Conservation (phyloP, 2,329 filamentous ascomycete genomes). For the Elsinoe ampelina region DNA sequence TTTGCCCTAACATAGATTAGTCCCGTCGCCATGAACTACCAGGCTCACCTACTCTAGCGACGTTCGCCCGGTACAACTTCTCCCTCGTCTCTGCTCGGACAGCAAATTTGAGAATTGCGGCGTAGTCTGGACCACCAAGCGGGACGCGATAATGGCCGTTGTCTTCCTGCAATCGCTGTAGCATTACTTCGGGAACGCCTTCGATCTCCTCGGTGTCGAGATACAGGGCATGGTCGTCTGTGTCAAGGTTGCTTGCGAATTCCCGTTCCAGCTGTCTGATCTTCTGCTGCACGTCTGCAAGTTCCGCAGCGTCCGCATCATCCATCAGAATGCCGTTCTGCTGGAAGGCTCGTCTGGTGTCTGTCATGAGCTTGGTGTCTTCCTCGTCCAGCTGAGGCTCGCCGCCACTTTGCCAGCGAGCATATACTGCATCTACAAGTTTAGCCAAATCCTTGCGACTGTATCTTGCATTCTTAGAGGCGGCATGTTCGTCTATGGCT, state of each 20-base stretch:
- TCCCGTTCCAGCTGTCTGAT: not conserved
- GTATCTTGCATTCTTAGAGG: not conserved
- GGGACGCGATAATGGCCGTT: not conserved
- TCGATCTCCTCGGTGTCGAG: not conserved
- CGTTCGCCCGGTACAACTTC: not conserved
- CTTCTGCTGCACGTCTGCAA: not conserved
- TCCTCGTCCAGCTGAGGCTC: not conserved
- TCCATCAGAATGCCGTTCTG: not conserved
- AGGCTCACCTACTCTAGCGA: not conserved
- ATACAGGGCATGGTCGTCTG: not conserved
- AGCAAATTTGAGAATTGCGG: not conserved
- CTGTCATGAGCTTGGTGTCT: not conserved
- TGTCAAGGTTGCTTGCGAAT: not conserved
- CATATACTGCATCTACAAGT: not conserved
- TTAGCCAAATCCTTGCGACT: not conserved
- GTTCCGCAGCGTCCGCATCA: not conserved
- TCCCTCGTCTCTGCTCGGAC: not conserved
- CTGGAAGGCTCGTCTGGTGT: not conserved
- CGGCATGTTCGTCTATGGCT: not conserved
- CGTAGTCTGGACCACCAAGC: not conserved
- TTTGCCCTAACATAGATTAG: slow-evolving; percentile 45
- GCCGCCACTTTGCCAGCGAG: not conserved
- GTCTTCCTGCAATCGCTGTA: not conserved
- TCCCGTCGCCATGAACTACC: not conserved
- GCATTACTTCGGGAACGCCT: not conserved